Conservation (phyloP, 1,284 basidiomycete species). For the Ceratobasidium papillatum region DNA sequence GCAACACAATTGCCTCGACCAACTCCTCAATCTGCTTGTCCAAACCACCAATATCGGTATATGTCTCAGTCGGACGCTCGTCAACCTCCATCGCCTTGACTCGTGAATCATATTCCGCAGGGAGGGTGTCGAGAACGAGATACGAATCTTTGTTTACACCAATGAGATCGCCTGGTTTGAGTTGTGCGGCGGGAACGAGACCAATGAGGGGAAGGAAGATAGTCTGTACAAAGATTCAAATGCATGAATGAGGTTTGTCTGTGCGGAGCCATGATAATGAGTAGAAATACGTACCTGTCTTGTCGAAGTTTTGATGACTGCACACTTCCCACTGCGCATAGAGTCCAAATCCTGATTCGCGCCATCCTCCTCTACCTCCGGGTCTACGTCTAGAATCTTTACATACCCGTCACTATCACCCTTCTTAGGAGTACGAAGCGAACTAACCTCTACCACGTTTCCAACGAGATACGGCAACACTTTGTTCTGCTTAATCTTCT, state of each 20-base stretch:
- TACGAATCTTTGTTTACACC: constrained; percentile 99
- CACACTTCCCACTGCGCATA: constrained; percentile 95
- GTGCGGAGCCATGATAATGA: background rate
- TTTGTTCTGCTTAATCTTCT: constrained; percentile 99
- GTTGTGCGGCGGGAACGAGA: constrained; percentile 89
- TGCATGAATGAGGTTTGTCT: background rate
- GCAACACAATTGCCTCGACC: constrained; percentile 80
- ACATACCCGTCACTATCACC: background rate
- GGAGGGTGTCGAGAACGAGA: constrained; percentile 89
- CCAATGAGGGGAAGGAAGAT: constrained; percentile 99
- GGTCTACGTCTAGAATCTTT: constrained; percentile 94
- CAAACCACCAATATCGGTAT: constrained; percentile 80
- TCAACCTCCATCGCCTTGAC: constrained; percentile 95
- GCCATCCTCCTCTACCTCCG: constrained; percentile 91
- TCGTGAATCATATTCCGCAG: constrained; percentile 78
- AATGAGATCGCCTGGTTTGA: constrained; percentile 93
- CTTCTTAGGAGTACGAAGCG: background rate
- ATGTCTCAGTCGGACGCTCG: constrained; percentile 79
- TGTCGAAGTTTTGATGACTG: constrained; percentile 98
- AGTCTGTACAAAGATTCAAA: constrained; percentile 60
- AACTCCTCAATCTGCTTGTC: constrained; percentile 87
- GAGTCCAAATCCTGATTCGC: constrained; percentile 94
- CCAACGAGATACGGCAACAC: constrained; percentile 97
- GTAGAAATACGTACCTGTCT: constrained; percentile 64
- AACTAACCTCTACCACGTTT: constrained; percentile 90